Percentiles rank a stretch among this genome's conserved stretches.
phyloP scores from a whole-genome alignment of 148 eudicot genomes.

The Camellia japonica region DNA sequence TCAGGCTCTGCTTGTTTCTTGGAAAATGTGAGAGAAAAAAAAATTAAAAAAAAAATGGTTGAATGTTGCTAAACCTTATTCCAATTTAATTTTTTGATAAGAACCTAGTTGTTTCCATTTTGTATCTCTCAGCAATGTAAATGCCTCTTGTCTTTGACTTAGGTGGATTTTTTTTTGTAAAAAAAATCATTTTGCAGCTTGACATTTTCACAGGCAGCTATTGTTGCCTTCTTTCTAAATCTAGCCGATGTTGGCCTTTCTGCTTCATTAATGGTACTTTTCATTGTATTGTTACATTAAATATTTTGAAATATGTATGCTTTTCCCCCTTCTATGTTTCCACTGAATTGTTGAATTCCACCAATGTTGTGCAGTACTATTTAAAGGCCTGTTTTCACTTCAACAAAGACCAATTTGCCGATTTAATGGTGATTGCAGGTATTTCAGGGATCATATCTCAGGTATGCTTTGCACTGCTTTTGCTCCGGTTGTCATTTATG shows the following conservation, averaged over 20 bases:
- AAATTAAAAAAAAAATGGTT: neutral
- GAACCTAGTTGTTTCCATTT: neutral
- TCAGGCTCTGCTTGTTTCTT: neutral
- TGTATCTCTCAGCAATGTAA: neutral
- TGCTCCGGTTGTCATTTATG: neutral
- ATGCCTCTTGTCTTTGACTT: neutral
- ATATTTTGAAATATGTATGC: neutral
- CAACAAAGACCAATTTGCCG: constrained; percentile 78
- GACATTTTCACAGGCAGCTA: constrained; percentile 60
- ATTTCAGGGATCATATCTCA: constrained; percentile 70
- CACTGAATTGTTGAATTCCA: constrained; percentile 6
- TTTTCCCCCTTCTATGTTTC: neutral
- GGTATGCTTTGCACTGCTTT: constrained; percentile 29
- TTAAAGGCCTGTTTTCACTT: constrained; percentile 82
- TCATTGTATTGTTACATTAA: neutral
- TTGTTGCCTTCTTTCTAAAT: constrained; percentile 60
- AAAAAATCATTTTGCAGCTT: constrained; percentile 41
- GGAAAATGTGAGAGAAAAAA: neutral
- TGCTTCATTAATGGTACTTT: constrained; percentile 53
- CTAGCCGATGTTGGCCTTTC: constrained; percentile 59
- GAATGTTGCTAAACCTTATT: neutral
- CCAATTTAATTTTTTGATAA: neutral
- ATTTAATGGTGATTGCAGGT: constrained; percentile 67
- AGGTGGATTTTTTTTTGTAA: neutral
- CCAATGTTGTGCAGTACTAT: constrained; percentile 54